These are phyloP conservation scores for Metarhizium guizhouense DNA, from an alignment of 2,329 filamentous ascomycete genomes.

Conservation along the genomic window DNA sequence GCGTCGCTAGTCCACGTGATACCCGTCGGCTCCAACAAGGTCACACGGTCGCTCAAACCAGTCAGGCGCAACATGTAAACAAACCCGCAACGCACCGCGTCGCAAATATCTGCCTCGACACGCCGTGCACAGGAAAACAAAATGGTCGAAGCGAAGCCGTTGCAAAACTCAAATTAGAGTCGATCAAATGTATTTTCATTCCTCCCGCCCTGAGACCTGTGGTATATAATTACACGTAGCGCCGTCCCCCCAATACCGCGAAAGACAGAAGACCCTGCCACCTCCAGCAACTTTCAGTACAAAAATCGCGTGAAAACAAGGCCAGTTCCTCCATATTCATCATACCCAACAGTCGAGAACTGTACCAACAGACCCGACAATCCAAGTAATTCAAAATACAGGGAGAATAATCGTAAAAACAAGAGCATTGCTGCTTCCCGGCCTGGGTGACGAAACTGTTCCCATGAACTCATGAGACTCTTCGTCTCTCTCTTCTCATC, in stretches of 20 bases:
- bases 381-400: neutral
- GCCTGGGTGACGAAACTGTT: neutral
- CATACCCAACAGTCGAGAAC: neutral
- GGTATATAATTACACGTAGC: conserved; percentile 11
- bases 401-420: neutral
- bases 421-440: neutral
- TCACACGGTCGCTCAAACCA: neutral
- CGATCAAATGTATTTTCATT: conserved; percentile 5
- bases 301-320: neutral
- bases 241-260: neutral
- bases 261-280: conserved; percentile 1
- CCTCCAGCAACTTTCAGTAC: neutral
- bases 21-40: neutral
- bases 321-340: neutral
- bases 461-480: neutral
- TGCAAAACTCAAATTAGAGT: neutral
- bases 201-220: neutral
- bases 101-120: neutral
- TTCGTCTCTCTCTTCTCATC: neutral
- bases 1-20: neutral
- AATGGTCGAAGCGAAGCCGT: neutral
- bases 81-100: neutral
- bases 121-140: neutral
- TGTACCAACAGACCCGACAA: neutral
- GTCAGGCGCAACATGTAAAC: neutral